Percentiles rank a stretch among this genome's conserved stretches.
Conservation (phyloP, 305 asterid genomes). For the Rubia occidens region DNA sequence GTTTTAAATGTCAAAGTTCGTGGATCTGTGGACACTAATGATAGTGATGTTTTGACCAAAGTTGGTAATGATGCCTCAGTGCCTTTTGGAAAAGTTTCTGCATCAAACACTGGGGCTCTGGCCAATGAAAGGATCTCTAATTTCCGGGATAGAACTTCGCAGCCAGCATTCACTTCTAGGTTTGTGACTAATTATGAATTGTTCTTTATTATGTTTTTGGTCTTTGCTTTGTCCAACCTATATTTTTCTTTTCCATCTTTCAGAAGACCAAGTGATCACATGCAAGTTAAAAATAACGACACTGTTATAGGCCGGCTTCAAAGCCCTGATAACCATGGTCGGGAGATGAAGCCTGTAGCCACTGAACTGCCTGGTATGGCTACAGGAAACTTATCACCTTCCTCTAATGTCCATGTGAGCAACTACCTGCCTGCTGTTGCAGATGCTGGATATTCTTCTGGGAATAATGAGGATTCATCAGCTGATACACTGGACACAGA, state of each 20-base stretch:
- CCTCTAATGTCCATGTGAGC: conserved; percentile 24
- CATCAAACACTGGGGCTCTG: conserved; percentile 25
- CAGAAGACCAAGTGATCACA: conserved; percentile 56
- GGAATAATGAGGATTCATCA: conserved; percentile 35
- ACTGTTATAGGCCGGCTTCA: conserved; percentile 46
- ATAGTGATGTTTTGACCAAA: conserved; percentile 26
- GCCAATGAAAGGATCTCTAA: conserved; percentile 31
- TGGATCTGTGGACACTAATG: conserved; percentile 39
- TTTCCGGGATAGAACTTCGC: conserved; percentile 34
- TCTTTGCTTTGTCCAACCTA: conserved; percentile 11
- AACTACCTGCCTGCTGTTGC: conserved; percentile 32
- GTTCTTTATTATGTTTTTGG: not conserved
- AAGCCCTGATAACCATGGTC: conserved; percentile 48
- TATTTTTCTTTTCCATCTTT: conserved; percentile 16
- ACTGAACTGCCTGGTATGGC: conserved; percentile 31
- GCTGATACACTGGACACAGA: conserved; percentile 43
- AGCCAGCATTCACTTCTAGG: conserved; percentile 52
- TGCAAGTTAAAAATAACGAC: conserved; percentile 44
- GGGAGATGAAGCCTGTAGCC: conserved; percentile 42
- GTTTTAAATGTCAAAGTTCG: conserved; percentile 75
- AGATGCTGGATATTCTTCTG: conserved; percentile 33
- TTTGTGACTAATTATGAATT: conserved; percentile 19
- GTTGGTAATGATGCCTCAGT: conserved; percentile 23
- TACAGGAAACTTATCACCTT: conserved; percentile 28
- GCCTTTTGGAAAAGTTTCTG: conserved; percentile 26